These are phyloP conservation scores for Cicer cuneatum DNA, from an alignment of 306 rosid species.

Conservation along the genomic window DNA sequence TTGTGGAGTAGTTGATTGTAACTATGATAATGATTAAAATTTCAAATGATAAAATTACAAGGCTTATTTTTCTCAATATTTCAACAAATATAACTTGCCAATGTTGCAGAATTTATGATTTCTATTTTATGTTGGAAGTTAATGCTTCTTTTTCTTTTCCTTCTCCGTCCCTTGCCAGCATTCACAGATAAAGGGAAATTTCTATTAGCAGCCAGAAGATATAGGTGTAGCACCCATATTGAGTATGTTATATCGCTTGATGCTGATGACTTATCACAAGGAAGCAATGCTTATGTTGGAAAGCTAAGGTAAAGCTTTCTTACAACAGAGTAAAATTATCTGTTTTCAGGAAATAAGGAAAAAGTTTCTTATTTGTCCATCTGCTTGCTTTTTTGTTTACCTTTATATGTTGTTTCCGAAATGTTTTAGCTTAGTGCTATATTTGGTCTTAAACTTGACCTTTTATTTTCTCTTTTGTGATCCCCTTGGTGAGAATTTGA, in stretches of 20 bases:
- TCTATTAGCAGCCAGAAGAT: slow-evolving; percentile 92
- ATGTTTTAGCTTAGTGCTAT: neutral
- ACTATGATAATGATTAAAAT: neutral
- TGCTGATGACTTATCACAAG: slow-evolving; percentile 87
- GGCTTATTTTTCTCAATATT: slow-evolving; percentile 23
- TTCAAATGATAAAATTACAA: slow-evolving; percentile 19
- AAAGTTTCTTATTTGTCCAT: neutral
- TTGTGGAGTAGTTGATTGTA: slow-evolving; percentile 17
- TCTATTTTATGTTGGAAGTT: slow-evolving; percentile 36
- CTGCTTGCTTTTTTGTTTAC: neutral
- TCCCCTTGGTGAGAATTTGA: slow-evolving; percentile 20
- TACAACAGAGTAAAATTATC: slow-evolving; percentile 31
- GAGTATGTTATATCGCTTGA: slow-evolving; percentile 95
- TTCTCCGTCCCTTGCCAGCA: slow-evolving; percentile 57
- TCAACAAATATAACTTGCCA: slow-evolving; percentile 11
- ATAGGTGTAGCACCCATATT: slow-evolving; percentile 84
- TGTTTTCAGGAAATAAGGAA: slow-evolving; percentile 16
- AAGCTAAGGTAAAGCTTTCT: slow-evolving; percentile 74
- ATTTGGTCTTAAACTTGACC: neutral
- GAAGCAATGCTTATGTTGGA: slow-evolving; percentile 97
- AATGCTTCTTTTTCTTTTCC: slow-evolving; percentile 21
- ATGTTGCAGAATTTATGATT: slow-evolving; percentile 14
- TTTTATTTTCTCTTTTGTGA: neutral
- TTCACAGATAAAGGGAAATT: slow-evolving; percentile 91
- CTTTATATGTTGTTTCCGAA: slow-evolving; percentile 15